A percentile compares a stretch with the other conserved stretches of the same genome.
Conservation (phyloP, 345 rosid genomes). For the Salix purpurea region DNA sequence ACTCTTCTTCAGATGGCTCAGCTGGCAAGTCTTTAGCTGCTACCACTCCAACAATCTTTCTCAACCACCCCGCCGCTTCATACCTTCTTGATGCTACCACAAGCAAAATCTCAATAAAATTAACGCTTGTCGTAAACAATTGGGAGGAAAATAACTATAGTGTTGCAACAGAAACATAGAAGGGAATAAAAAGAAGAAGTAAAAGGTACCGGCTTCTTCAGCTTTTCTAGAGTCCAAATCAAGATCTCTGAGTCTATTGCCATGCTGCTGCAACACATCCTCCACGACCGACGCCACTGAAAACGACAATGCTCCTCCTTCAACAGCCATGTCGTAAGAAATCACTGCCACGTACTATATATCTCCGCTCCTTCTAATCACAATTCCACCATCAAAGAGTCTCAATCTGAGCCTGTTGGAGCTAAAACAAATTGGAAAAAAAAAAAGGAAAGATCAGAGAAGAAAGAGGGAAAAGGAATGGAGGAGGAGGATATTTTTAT, state of each 20-base stretch:
- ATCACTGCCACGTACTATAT: neutral
- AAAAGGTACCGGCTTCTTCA: constrained; percentile 59
- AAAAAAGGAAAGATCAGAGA: constrained; percentile 1
- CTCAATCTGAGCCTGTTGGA: neutral
- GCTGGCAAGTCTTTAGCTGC: constrained; percentile 81
- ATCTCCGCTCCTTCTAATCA: neutral
- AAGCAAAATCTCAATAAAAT: constrained; percentile 5
- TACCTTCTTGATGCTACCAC: constrained; percentile 59
- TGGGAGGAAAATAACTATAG: neutral
- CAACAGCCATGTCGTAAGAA: constrained; percentile 37
- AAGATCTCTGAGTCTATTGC: constrained; percentile 40
- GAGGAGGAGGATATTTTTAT: neutral
- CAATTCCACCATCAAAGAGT: constrained; percentile 5
- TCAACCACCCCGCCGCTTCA: constrained; percentile 81
- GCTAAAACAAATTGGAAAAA: neutral
- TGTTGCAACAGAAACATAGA: neutral
- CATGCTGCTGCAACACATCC: constrained; percentile 68
- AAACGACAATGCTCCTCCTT: constrained; percentile 35
- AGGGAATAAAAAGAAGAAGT: neutral
- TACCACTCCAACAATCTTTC: constrained; percentile 72
- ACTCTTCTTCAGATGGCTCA: constrained; percentile 79
- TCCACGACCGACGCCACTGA: constrained; percentile 63
- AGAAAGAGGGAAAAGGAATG: constrained; percentile 9
- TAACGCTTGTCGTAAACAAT: neutral
- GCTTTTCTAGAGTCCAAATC: constrained; percentile 64